phyloP scores from a whole-genome alignment of 106 monocot genomes.

The Agapanthus africanus region DNA sequence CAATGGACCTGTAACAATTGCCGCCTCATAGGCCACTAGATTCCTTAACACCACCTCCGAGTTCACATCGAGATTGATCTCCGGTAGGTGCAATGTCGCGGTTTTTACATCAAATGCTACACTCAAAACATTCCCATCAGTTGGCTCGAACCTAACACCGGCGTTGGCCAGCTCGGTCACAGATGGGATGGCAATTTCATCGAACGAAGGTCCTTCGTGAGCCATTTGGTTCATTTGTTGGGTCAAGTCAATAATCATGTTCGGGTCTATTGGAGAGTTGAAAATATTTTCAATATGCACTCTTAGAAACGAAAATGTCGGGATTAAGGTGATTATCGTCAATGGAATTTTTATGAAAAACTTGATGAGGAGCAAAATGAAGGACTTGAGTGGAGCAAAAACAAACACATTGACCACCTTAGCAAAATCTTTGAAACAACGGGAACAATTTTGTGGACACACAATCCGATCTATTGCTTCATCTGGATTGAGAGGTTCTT shows the following conservation, averaged over 20 bases:
- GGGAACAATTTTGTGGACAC: no score
- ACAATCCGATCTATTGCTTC: no score
- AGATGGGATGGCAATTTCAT: constrained; percentile 60
- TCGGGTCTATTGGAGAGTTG: background rate
- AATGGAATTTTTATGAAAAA: no score
- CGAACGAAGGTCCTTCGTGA: constrained; percentile 18
- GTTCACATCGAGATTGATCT: constrained; percentile 19
- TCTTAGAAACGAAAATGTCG: constrained; percentile 24
- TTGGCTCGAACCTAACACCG: constrained; percentile 28
- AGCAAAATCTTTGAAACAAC: no score
- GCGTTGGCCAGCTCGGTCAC: constrained; percentile 34
- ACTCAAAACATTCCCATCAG: constrained; percentile 11
- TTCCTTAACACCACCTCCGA: constrained; percentile 27
- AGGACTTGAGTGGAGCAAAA: no score
- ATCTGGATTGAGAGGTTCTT: no score
- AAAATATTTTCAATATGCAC: constrained; percentile 24
- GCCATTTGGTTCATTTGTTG: no score
- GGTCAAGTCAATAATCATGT: background rate
- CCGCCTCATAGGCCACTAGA: constrained; percentile 26
- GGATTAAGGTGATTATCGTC: no score
- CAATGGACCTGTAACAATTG: constrained; percentile 9
- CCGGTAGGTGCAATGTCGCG: constrained; percentile 17
- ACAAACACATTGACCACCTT: no score
- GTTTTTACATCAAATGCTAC: constrained; percentile 14
- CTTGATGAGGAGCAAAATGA: no score